These are phyloP conservation scores for Pyrenopolyporus hunteri DNA, from an alignment of 495 filamentous ascomycete species.

Conservation along the genomic window DNA sequence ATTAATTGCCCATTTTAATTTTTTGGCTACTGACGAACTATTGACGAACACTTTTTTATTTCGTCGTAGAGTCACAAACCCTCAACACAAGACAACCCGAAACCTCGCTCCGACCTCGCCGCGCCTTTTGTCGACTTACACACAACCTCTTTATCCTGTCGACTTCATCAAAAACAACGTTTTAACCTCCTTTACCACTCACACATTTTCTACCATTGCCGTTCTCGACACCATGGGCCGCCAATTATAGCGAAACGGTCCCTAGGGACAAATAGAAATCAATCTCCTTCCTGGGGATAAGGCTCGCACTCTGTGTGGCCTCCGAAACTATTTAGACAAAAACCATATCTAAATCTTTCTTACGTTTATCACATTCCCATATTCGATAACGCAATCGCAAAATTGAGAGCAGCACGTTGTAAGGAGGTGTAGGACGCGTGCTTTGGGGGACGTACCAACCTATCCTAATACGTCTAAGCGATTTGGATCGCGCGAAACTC, in stretches of 20 bases:
- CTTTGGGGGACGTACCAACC: constrained; percentile 10
- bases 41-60: not conserved
- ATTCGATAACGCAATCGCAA: constrained; percentile 4
- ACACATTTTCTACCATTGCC: not conserved
- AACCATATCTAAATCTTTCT: constrained; percentile 4
- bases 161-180: constrained; percentile 1
- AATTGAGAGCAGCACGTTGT: constrained; percentile 18
- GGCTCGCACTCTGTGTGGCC: constrained; percentile 38
- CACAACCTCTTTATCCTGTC: constrained; percentile 5
- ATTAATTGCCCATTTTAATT: not conserved
- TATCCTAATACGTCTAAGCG: not conserved
- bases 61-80: not conserved
- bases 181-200: constrained; percentile 2
- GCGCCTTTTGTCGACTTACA: constrained; percentile 17
- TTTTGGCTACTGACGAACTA: constrained; percentile 11
- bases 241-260: constrained; percentile 63
- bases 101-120: constrained; percentile 13
- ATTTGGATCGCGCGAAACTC: constrained; percentile 5
- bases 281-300: constrained; percentile 40
- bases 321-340: constrained; percentile 12
- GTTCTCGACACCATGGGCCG: constrained; percentile 48
- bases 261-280: constrained; percentile 57
- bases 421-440: constrained; percentile 1
- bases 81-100: constrained; percentile 21
- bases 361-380: constrained; percentile 1